Evolutionary conservation across 305 asterid genomes (phyloP).

Genomic region (Solanum hybrid): DNA sequence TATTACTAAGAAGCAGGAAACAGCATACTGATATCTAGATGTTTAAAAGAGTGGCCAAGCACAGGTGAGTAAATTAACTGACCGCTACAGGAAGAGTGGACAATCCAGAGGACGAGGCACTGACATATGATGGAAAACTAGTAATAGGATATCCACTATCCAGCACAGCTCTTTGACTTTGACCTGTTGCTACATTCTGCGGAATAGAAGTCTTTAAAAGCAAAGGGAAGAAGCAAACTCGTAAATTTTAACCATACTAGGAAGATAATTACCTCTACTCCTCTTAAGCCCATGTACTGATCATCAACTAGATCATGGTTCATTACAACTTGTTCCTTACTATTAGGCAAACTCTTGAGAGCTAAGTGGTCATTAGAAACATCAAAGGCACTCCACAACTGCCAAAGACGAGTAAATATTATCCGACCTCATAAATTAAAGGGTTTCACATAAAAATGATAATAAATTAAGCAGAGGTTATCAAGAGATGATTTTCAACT

Average conservation of each 20-base stretch:
- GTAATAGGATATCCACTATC: slow-evolving; percentile 26
- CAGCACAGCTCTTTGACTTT: slow-evolving; percentile 23
- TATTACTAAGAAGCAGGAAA: slow-evolving; percentile 5
- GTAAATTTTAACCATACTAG: slow-evolving; percentile 3
- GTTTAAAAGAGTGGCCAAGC: neutral
- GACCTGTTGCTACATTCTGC: slow-evolving; percentile 32
- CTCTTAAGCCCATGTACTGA: slow-evolving; percentile 29
- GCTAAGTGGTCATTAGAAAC: slow-evolving; percentile 26
- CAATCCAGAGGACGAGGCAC: slow-evolving; percentile 27
- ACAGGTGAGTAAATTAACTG: slow-evolving; percentile 7
- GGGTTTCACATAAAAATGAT: slow-evolving; percentile 4
- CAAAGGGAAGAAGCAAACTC: slow-evolving; percentile 15
- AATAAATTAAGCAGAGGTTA: neutral
- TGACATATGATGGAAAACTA: slow-evolving; percentile 27
- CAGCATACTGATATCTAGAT: neutral
- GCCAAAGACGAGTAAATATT: slow-evolving; percentile 14
- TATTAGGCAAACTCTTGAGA: slow-evolving; percentile 18
- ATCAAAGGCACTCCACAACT: slow-evolving; percentile 66
- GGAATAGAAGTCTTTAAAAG: slow-evolving; percentile 12
- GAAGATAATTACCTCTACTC: slow-evolving; percentile 39
- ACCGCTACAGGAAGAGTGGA: slow-evolving; percentile 32
- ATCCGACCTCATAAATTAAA: neutral
- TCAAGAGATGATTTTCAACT: neutral
- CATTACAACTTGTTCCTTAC: slow-evolving; percentile 19
- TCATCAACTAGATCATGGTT: slow-evolving; percentile 34